These are phyloP conservation scores for Nicotiana paniculata DNA, from an alignment of 257 asterid genomes.

Conservation along the genomic window DNA sequence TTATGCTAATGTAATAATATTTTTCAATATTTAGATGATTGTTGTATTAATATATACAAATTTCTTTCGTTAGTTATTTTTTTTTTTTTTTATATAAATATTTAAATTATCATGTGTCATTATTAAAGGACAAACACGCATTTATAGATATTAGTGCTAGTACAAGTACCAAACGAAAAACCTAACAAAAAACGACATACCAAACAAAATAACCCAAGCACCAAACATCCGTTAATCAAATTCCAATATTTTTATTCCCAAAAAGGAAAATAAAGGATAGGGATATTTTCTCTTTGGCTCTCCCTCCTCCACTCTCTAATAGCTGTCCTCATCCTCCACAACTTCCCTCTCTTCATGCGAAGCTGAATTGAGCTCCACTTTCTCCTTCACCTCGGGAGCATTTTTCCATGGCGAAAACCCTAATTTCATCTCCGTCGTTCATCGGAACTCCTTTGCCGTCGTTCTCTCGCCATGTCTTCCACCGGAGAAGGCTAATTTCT, in stretches of 20 bases:
- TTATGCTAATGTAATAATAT: too few relatives aligned
- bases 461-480: slow-evolving; percentile 36
- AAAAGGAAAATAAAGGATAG: background rate
- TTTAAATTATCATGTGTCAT: too few relatives aligned
- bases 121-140: too few relatives aligned
- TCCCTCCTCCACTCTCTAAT: slow-evolving; percentile 8
- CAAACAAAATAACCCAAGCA: too few relatives aligned
- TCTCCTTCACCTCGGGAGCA: background rate
- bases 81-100: too few relatives aligned
- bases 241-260: background rate
- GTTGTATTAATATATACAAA: too few relatives aligned
- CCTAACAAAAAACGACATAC: too few relatives aligned
- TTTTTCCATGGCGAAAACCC: slow-evolving; percentile 72
- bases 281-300: background rate
- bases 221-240: background rate
- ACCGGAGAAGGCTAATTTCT: slow-evolving; percentile 35
- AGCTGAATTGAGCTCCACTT: background rate
- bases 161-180: too few relatives aligned
- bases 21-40: too few relatives aligned
- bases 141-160: too few relatives aligned
- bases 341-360: background rate
- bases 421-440: slow-evolving; percentile 69
- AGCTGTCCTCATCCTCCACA: slow-evolving; percentile 15
- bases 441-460: slow-evolving; percentile 59
- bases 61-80: too few relatives aligned